Evolutionary conservation across 2,329 filamentous ascomycete genomes (phyloP).

Genomic region (Sarocladium strictum): DNA sequence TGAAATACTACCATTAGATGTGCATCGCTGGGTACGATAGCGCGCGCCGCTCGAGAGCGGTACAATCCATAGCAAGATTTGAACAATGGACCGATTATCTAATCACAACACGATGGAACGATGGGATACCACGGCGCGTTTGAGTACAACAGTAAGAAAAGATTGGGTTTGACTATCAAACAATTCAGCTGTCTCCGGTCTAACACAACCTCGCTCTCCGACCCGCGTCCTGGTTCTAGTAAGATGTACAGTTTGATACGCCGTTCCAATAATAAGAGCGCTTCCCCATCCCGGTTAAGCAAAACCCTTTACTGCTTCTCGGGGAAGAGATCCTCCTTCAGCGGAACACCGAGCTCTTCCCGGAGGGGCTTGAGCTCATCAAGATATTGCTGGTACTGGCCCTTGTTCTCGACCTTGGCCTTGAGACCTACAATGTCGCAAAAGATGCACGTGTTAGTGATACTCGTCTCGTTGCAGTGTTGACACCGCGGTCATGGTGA

Average conservation of each 20-base stretch:
- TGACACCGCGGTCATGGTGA: not conserved
- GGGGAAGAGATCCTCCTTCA: constrained; percentile 93
- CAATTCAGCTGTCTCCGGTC: constrained; percentile 17
- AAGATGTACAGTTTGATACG: constrained; percentile 31
- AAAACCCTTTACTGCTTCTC: constrained; percentile 34
- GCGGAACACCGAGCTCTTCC: constrained; percentile 84
- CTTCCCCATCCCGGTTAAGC: not conserved
- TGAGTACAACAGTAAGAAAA: constrained; percentile 20
- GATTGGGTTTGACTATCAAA: constrained; percentile 22
- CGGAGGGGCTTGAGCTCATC: constrained; percentile 86
- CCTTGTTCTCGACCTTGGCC: constrained; percentile 98
- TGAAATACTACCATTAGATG: too few relatives aligned
- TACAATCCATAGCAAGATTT: too few relatives aligned
- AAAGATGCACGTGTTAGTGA: constrained; percentile 12
- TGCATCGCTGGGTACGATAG: too few relatives aligned
- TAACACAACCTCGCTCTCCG: constrained; percentile 19
- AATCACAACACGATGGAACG: too few relatives aligned
- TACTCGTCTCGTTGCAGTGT: not conserved
- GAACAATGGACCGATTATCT: too few relatives aligned
- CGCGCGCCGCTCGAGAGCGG: too few relatives aligned
- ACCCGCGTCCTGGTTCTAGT: constrained; percentile 15
- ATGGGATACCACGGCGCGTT: too few relatives aligned
- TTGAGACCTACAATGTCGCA: constrained; percentile 69
- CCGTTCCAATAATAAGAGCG: not conserved
- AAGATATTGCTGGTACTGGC: constrained; percentile 95